phyloP scores from a whole-genome alignment of 208 protist genomes.

The Tritrichomonas foetus region DNA sequence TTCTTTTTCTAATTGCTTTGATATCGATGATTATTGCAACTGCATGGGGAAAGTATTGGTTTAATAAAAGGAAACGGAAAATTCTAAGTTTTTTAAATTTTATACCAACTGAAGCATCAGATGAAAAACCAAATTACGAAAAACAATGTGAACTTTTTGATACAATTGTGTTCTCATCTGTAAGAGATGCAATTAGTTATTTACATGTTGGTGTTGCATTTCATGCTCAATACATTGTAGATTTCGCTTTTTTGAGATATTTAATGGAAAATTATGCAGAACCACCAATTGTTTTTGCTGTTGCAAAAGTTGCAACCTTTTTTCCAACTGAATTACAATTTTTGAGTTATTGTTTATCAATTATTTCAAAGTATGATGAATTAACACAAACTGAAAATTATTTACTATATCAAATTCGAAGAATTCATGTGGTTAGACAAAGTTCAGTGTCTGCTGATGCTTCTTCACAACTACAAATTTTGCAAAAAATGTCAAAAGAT shows the following conservation, averaged over 20 bases:
- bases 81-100: too few relatives aligned
- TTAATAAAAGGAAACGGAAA: too few relatives aligned
- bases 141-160: background rate
- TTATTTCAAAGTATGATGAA: background rate
- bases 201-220: background rate
- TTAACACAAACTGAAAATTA: background rate
- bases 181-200: background rate
- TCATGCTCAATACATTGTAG: background rate
- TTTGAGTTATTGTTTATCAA: background rate
- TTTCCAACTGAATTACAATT: background rate
- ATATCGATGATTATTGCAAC: too few relatives aligned
- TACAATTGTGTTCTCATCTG: background rate
- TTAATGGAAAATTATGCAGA: background rate
- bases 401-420: background rate
- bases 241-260: slow-evolving; percentile 21
- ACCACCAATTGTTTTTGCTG: background rate
- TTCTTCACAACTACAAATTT: background rate
- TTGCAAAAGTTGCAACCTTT: background rate
- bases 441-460: background rate
- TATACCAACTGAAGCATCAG: too few relatives aligned
- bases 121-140: background rate
- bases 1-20: too few relatives aligned
- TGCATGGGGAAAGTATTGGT: too few relatives aligned
- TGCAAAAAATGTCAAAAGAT: background rate
- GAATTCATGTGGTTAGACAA: background rate